phyloP scores from a whole-genome alignment of 2,329 filamentous ascomycete species.

The Colletotrichum camelliae region DNA sequence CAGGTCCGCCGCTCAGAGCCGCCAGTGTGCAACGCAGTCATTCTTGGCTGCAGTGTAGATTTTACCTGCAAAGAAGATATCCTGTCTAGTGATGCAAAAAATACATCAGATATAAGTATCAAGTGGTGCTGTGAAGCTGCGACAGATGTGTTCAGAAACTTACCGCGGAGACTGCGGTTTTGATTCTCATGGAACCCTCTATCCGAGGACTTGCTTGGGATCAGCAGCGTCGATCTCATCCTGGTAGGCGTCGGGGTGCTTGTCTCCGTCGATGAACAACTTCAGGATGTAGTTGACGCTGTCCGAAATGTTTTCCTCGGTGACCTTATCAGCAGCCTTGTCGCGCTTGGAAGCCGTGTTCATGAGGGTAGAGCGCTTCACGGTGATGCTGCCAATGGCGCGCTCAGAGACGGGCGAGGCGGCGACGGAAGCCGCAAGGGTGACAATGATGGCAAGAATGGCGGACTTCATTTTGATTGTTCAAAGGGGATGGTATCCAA shows the following conservation, averaged over 20 bases:
- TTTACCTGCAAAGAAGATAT: background rate
- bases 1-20: background rate
- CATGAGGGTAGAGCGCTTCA: background rate
- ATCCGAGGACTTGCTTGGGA: background rate
- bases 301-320: background rate
- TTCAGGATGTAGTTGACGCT: slow-evolving; percentile 1
- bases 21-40: background rate
- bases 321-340: background rate
- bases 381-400: background rate
- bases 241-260: background rate
- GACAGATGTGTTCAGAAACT: background rate
- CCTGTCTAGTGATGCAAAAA: background rate
- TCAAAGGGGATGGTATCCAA: background rate
- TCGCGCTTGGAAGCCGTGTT: background rate
- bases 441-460: background rate
- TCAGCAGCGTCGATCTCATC: background rate
- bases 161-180: background rate
- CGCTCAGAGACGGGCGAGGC: background rate
- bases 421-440: background rate
- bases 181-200: background rate
- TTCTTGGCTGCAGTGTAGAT: background rate
- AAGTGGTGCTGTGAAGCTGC: background rate
- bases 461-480: background rate
- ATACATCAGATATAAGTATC: background rate
- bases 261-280: background rate